Percentiles rank a stretch among this genome's conserved stretches.
These are phyloP conservation scores for Aspergillus haitiensis DNA, from an alignment of 495 filamentous ascomycete species.

Conservation along the genomic window DNA sequence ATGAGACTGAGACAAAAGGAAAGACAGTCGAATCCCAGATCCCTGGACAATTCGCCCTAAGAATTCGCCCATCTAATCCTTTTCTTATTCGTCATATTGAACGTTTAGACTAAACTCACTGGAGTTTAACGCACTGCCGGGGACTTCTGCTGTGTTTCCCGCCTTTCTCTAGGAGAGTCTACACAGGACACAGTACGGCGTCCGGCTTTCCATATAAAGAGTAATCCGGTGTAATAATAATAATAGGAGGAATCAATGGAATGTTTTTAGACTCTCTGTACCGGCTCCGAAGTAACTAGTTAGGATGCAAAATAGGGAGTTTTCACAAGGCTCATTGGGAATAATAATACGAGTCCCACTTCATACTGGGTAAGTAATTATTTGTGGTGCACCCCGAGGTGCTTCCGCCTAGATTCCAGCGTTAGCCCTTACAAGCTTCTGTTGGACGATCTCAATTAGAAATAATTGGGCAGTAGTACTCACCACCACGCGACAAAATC, in stretches of 20 bases:
- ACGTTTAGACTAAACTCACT: neutral
- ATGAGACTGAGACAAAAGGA: slow-evolving; percentile 1
- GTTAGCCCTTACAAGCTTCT: slow-evolving; percentile 23
- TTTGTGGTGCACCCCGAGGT: slow-evolving; percentile 42
- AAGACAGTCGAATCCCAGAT: neutral
- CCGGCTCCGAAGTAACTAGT: too few species aligned
- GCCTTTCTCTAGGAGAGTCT: too few species aligned
- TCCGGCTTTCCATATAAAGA: neutral
- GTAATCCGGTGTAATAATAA: neutral
- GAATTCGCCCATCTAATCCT: neutral
- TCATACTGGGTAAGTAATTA: slow-evolving; percentile 14
- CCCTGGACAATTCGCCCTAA: neutral
- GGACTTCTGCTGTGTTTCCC: neutral
- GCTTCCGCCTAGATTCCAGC: slow-evolving; percentile 36
- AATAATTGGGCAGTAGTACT: slow-evolving; percentile 28
- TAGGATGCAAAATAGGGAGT: too few species aligned
- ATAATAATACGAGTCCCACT: neutral
- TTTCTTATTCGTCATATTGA: neutral
- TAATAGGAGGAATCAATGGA: neutral
- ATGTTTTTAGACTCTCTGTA: neutral
- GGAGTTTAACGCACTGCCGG: neutral
- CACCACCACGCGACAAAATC: slow-evolving; percentile 86
- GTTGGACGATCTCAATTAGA: slow-evolving; percentile 18
- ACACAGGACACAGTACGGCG: too few species aligned
- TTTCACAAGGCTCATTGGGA: neutral